These are phyloP conservation scores for Suillus cothurnatus DNA, from an alignment of 768 basidiomycete species.

Conservation along the genomic window DNA sequence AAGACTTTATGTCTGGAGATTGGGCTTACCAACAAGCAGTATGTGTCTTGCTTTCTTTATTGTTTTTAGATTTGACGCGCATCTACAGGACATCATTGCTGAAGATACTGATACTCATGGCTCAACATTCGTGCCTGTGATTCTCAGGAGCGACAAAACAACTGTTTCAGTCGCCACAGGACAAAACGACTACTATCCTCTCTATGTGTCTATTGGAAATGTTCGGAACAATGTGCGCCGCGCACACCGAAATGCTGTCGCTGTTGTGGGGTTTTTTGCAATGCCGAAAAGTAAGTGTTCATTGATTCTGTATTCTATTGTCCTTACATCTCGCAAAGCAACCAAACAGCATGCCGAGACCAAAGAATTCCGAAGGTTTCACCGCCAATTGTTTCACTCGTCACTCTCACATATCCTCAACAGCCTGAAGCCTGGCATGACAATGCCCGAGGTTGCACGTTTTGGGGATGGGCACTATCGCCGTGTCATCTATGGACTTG, in stretches of 20 bases:
- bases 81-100: slow-evolving; percentile 11
- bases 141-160: slow-evolving; percentile 18
- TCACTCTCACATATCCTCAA: slow-evolving; percentile 30
- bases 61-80: not conserved
- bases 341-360: slow-evolving; percentile 17
- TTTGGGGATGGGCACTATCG: no score
- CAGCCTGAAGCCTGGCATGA: slow-evolving; percentile 16
- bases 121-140: slow-evolving; percentile 13
- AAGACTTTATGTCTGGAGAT: slow-evolving; percentile 29
- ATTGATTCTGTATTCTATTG: not conserved
- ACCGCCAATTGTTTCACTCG: slow-evolving; percentile 32
- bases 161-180: slow-evolving; percentile 18
- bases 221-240: slow-evolving; percentile 10
- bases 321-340: slow-evolving; percentile 5
- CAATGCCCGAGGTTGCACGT: no score
- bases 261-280: slow-evolving; percentile 32
- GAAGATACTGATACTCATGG: slow-evolving; percentile 19
- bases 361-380: slow-evolving; percentile 30
- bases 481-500: no score
- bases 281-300: slow-evolving; percentile 32
- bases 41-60: slow-evolving; percentile 13
- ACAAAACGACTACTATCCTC: slow-evolving; percentile 15
- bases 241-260: slow-evolving; percentile 11
- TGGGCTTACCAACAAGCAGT: slow-evolving; percentile 36
- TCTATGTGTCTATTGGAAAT: slow-evolving; percentile 18